Conservation (phyloP, 164 flowering plant genomes). For the Vitis rotundifolia region DNA sequence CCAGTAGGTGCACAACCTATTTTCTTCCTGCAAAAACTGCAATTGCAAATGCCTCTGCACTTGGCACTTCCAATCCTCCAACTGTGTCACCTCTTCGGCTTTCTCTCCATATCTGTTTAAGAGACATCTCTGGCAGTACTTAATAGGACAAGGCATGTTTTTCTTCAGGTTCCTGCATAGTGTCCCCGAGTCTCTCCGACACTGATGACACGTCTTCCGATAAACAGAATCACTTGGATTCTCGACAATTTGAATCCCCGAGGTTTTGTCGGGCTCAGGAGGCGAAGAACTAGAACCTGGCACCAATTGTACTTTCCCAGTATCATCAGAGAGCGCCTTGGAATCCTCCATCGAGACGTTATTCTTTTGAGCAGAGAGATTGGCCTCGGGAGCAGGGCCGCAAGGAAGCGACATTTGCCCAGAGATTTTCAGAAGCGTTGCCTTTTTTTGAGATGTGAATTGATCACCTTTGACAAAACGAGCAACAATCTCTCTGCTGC, state of each 20-base stretch:
- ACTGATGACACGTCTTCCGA: constrained; percentile 79
- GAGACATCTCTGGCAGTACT: constrained; percentile 75
- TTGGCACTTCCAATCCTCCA: constrained; percentile 75
- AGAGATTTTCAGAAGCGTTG: too few species aligned
- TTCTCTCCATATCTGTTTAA: constrained; percentile 89
- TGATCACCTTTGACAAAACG: constrained; percentile 91
- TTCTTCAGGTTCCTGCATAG: constrained; percentile 48
- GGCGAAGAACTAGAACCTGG: not conserved
- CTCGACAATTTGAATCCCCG: constrained; percentile 48
- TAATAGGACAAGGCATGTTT: constrained; percentile 49
- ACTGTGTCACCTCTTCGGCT: constrained; percentile 50
- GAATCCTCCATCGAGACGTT: not conserved
- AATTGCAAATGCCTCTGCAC: constrained; percentile 88
- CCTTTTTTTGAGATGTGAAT: constrained; percentile 64
- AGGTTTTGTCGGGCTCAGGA: constrained; percentile 24
- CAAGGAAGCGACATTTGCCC: too few species aligned
- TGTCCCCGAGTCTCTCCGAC: constrained; percentile 63
- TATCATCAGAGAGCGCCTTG: not conserved
- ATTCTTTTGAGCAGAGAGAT: too few species aligned
- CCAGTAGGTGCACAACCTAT: constrained; percentile 83
- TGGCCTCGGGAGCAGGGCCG: too few species aligned
- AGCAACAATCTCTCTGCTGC: constrained; percentile 90
- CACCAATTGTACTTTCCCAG: not conserved
- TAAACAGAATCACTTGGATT: constrained; percentile 57
- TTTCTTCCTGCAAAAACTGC: constrained; percentile 90